Base-by-base conservation (phyloP, 2,329 filamentous ascomycete genomes). In the Rachicladosporium sp. region DNA sequence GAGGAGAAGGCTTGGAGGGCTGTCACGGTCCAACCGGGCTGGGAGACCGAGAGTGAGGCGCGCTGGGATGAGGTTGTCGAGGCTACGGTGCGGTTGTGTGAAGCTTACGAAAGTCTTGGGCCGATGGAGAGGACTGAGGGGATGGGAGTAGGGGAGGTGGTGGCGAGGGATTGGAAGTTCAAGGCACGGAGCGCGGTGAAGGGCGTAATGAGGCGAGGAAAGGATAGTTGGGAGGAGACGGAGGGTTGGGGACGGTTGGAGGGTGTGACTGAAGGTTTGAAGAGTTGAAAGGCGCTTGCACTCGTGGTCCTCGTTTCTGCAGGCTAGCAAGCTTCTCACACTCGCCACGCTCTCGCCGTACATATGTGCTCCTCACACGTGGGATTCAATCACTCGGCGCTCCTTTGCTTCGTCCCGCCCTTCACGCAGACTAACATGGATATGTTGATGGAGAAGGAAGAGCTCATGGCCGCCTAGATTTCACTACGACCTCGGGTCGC, bases 1-100 rank as follows among this genome's bases (percentile, higher is more conserved):
- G 76, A 88, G 23, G 91, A 96, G 63, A 88, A 89, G 56, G 85
- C 81, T 0, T 98, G 89, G 88, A 74, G 91, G 2, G 77, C 82
- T 0, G 74, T 80, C 0, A 66, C 73, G 0, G 67, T 70, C 36
- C 63, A 74, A 49, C 67, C 75, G 0, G 66, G 67, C 3, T 70
- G 64, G 62, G 68, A 71, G 46, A 67, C 74, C 21, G 73, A 74
- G 31, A 73, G 77, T 9, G 68, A 72, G 47, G 68, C 69, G 33
- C 73, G 73, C 11, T 94, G 85, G 83, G 65, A 76, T 43, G 69
- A 70, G 1, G 76, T 93, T 3, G 84, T 93, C 2, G 69, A 76
- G 45, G 75, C 84, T 37, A 96, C 91, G 0, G 76, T 87, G 41
- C 78, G 85, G 55, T 63, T 96, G 32, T 84, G 91, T 1, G 79